Conservation (phyloP, 2,329 filamentous ascomycete genomes). For the Aspergillus carbonarius region DNA sequence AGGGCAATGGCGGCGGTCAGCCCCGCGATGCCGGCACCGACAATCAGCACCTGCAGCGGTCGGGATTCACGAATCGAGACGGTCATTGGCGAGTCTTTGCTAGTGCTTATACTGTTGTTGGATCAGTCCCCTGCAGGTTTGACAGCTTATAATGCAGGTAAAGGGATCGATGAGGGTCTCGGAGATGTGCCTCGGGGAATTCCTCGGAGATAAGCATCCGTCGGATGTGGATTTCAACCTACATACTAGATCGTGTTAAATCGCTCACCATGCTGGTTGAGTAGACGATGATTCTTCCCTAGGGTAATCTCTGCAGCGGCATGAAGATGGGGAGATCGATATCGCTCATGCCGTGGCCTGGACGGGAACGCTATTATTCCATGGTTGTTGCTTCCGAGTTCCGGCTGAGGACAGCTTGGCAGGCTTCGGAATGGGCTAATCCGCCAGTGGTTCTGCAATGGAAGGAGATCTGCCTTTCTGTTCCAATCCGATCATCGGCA, state of each 20-base stretch:
- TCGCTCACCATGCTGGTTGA: neutral
- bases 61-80: neutral
- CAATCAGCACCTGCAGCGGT: constrained; percentile 23
- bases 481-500: too few species aligned
- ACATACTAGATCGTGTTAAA: neutral
- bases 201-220: neutral
- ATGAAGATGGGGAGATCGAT: too few species aligned
- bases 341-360: too few species aligned
- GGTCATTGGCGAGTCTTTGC: neutral
- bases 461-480: too few species aligned
- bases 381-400: too few species aligned
- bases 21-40: constrained; percentile 37
- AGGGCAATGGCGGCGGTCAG: constrained; percentile 34
- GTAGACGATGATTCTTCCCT: neutral
- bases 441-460: too few species aligned
- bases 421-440: too few species aligned
- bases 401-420: too few species aligned
- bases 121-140: neutral
- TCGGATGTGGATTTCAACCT: neutral
- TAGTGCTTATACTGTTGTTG: neutral
- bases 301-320: neutral
- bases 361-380: too few species aligned
- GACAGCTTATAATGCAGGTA: neutral
- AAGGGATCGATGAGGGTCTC: neutral
- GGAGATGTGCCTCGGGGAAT: neutral